Base-by-base conservation (phyloP, 805 yeast genomes). In the Metschnikowia borealis region DNA sequence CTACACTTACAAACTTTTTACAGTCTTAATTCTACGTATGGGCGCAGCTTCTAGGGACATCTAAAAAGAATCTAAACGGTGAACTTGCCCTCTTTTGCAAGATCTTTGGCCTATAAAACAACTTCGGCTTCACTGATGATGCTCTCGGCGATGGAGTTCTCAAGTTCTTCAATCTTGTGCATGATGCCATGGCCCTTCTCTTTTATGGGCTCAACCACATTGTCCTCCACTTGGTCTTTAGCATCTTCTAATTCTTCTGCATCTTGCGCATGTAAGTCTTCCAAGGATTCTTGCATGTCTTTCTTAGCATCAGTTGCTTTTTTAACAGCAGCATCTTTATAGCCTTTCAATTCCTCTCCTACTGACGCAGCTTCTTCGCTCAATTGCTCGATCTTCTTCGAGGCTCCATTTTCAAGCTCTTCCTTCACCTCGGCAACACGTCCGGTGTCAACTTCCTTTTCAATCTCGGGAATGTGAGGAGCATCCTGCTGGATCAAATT, bases 401-500 rank as follows among this genome's bases (percentile, higher is more conserved):
- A 21, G 11, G 37, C 45, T 3, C 8, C 48, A 2, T 41, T 14
- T 11, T 50, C 46, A 17, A 38, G 43, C 21, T 13, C 33, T 13
- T 31, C 36, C 31, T 38, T 15, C 29, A 31, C 8, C 23, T 46
- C 39, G 15, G 34, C 50, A 18, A 18, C 43, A 3, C 51, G 29
- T 20, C 44, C 54, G 2, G 38, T 46, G 6, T 20, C 43, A 21
- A 37, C 38, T 6, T 40, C 54, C 18, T 38, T 43, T 46, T 55
- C 60, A 38, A 44, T 50, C 38, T 52, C 49, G 41, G 54, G 58
- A 17, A 56, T 54, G 20, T 47, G 55, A 6, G 58, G 60, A 18
- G 45, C 38, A 23, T 54, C 60, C 26, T 35, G 50, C 3, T 47
- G 48, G 10, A 48, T 35, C 29, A 42, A 38, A 17, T 46, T 37